Conservation (phyloP, 2,329 filamentous ascomycete genomes). For the Diaporthe destruens region DNA sequence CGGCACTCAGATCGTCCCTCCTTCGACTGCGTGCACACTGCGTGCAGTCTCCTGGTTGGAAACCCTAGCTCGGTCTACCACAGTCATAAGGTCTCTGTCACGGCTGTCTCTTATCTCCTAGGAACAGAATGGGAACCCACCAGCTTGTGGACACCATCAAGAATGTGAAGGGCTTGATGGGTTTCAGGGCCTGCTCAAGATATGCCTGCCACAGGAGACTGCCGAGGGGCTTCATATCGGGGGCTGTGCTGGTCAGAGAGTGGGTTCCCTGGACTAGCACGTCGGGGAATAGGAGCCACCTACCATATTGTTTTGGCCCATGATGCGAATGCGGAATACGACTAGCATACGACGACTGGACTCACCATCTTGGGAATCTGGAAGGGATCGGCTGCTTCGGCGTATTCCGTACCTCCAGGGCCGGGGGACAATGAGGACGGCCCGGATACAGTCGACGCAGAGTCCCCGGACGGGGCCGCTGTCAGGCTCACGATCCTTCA, state of each 20-base stretch:
- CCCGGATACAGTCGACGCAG: conserved; percentile 3
- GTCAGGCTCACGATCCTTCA: conserved; percentile 22
- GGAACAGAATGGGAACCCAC: background rate
- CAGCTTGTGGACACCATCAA: background rate
- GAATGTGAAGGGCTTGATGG: background rate
- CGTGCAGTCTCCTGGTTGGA: background rate
- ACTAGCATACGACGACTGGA: background rate
- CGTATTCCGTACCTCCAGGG: background rate
- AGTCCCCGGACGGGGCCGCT: conserved; percentile 17
- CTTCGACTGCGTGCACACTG: background rate
- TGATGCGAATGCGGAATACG: conserved; percentile 17
- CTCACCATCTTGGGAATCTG: background rate
- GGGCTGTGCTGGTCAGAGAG: background rate
- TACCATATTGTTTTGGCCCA: background rate
- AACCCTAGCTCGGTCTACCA: no score
- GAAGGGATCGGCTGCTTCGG: background rate
- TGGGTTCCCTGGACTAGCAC: background rate
- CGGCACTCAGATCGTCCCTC: conserved; percentile 6
- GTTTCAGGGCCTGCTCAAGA: background rate
- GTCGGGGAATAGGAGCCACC: background rate
- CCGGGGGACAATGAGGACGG: conserved; percentile 4
- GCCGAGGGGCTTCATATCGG: conserved; percentile 9
- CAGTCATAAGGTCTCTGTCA: no score
- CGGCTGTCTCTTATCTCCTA: background rate
- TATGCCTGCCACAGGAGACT: background rate